Conservation (phyloP, 352 stramenopile genomes). For the Phytophthora agathidicida region DNA sequence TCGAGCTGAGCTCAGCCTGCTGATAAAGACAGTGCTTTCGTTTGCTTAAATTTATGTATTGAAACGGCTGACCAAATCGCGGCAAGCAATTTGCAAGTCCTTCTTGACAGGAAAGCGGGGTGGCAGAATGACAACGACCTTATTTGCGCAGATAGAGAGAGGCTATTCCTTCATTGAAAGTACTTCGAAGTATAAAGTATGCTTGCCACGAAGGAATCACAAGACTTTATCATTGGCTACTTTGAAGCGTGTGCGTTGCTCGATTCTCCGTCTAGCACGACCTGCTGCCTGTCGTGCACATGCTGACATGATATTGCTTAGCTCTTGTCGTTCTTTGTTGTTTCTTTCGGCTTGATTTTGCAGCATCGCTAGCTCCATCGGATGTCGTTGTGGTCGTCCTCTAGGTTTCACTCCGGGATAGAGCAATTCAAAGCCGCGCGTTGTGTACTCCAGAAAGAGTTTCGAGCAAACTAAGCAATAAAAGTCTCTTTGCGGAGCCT, state of each 20-base stretch:
- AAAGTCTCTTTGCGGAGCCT: constrained; percentile 8
- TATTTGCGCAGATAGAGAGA: too few relatives aligned
- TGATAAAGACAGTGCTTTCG: too few relatives aligned
- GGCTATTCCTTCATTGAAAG: too few relatives aligned
- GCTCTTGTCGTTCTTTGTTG: background rate
- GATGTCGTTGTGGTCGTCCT: constrained; percentile 6
- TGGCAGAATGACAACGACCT: too few relatives aligned
- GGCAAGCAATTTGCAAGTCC: too few relatives aligned
- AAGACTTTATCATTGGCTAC: too few relatives aligned
- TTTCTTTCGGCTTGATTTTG: background rate
- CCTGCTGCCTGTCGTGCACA: constrained; percentile 1
- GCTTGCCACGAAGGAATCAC: too few relatives aligned
- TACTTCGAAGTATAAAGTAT: too few relatives aligned
- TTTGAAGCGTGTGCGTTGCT: background rate
- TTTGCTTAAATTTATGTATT: background rate
- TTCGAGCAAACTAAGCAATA: constrained; percentile 37
- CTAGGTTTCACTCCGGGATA: constrained; percentile 43
- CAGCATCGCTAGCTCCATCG: constrained; percentile 1
- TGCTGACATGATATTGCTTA: background rate
- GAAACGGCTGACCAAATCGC: constrained; percentile 1
- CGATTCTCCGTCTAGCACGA: constrained; percentile 1
- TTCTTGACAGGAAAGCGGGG: too few relatives aligned
- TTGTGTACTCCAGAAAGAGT: constrained; percentile 54
- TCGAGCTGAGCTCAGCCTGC: too few relatives aligned
- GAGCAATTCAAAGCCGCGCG: constrained; percentile 46